Conservation (phyloP, 2,329 filamentous ascomycete genomes). For the Penicillium sp. region DNA sequence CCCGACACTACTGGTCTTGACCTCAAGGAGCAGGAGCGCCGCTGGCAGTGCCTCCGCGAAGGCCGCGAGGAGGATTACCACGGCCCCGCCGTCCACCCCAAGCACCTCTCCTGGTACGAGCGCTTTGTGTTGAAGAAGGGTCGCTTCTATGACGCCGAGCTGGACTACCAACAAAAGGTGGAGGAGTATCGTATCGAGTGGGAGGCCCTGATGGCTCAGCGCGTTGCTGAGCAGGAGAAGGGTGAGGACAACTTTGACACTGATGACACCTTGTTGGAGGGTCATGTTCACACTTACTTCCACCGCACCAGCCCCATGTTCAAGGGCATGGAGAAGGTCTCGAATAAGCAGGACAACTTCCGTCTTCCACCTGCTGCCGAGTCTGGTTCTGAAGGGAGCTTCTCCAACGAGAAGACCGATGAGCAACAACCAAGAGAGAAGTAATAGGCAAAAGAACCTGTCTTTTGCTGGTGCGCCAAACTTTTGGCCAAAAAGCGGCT, state of each 20-base stretch:
- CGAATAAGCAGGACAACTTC: conserved; percentile 28
- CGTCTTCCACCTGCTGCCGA: conserved; percentile 31
- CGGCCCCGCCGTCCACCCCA: conserved; percentile 83
- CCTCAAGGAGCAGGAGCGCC: conserved; percentile 92
- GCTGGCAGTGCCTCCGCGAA: conserved; percentile 79
- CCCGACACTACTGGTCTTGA: conserved; percentile 97
- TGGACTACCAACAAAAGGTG: conserved; percentile 79
- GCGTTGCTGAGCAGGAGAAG: conserved; percentile 45
- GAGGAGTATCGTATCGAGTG: conserved; percentile 66
- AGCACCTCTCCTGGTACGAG: conserved; percentile 86
- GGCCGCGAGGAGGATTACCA: conserved; percentile 80
- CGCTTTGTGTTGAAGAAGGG: conserved; percentile 63
- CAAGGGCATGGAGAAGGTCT: conserved; percentile 31
- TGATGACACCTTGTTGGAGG: conserved; percentile 44
- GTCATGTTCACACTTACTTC: conserved; percentile 50
- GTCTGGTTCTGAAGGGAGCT: conserved; percentile 17
- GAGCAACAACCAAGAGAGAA: background rate
- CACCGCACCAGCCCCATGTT: conserved; percentile 46
- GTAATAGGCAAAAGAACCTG: background rate
- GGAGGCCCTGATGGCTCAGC: conserved; percentile 46
- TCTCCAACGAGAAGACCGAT: conserved; percentile 20
- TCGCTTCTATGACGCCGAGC: conserved; percentile 75
- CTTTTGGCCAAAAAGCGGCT: background rate
- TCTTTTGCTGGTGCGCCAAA: background rate
- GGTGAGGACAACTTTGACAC: conserved; percentile 29